These are phyloP conservation scores for Pythium rishiriense DNA, from an alignment of 352 stramenopile species.

Conservation along the genomic window DNA sequence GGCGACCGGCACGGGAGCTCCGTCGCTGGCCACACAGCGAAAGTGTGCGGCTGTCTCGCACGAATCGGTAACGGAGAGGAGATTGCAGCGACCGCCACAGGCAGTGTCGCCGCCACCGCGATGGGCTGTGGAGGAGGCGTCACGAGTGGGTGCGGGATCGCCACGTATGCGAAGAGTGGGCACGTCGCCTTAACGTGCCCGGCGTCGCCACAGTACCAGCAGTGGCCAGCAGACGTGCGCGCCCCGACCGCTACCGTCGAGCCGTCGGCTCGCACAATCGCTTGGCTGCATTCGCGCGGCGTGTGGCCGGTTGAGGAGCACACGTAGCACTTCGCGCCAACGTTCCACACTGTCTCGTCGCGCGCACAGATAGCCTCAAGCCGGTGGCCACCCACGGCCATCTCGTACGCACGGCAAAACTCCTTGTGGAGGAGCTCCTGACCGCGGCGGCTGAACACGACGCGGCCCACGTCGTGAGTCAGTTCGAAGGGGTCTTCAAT, in stretches of 20 bases:
- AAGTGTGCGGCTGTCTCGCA: neutral
- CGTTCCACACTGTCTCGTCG: slow-evolving; percentile 53
- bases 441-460: slow-evolving; percentile 73
- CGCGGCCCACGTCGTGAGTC: slow-evolving; percentile 72
- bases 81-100: neutral
- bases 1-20: slow-evolving; percentile 17
- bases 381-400: slow-evolving; percentile 45
- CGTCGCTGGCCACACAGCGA: slow-evolving; percentile 14
- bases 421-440: slow-evolving; percentile 62
- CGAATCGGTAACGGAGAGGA: slow-evolving; percentile 20
- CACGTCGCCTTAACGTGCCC: slow-evolving; percentile 77
- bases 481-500: slow-evolving; percentile 89
- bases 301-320: slow-evolving; percentile 50
- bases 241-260: slow-evolving; percentile 14
- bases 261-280: slow-evolving; percentile 19
- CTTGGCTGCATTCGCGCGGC: slow-evolving; percentile 54
- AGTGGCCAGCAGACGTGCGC: slow-evolving; percentile 34
- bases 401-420: slow-evolving; percentile 59
- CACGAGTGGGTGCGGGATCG: slow-evolving; percentile 11
- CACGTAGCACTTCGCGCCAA: slow-evolving; percentile 63
- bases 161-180: slow-evolving; percentile 43
- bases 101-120: neutral
- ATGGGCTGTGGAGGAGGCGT: neutral
- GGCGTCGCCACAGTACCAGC: slow-evolving; percentile 78
- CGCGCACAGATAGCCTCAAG: slow-evolving; percentile 54